Evolutionary conservation across 176 grass and related monocot genomes (phyloP), one percentile per base, ranked within the genome.

Genomic region (Echinochloa phyllopogon): DNA sequence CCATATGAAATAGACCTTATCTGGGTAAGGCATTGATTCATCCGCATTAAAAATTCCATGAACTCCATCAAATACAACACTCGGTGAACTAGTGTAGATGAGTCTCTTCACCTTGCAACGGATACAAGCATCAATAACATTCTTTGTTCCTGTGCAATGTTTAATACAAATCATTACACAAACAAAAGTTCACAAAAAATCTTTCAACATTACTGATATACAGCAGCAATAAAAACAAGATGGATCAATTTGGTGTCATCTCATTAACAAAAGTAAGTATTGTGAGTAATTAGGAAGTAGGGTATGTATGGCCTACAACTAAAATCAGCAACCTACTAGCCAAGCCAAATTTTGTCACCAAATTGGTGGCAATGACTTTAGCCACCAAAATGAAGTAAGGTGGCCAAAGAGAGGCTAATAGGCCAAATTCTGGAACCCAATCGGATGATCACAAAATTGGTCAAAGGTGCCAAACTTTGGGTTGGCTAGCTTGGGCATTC

Each of bases 11-110:
- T 16, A 57, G 20, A 99, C 96, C 89, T 99, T 94, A 82, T 92
- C 74, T 66, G 96, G 96, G 78, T 94, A 99, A 83, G 93, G 88
- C 33, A 87, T 94, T 74, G 93, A 94, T 60, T 99, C 96, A 50
- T 96, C 89, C 14, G 87, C 93, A 86, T 99, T 83, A 75, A 90
- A 94, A 87, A 96, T 96, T 82, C 89, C 96, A 82, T 94, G 91
- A 84, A 99, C 59, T 52, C 96, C 96, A 89, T 96, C 93, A 65
- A 99, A 99, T 27, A 98, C 82, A 29, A 98, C 96, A 90, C 96
- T 99, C 10, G 96, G 91, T 17, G 96, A 99, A 77, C 96, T 99
- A 75, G 96, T 99, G 85, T 99, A 96, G 82, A 99, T 94, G 72
- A 99, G 91, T 79, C 91, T 94, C 84, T 91, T 99, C 68, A 99